A percentile compares a stretch with the other conserved stretches of the same genome.
phyloP scores from a whole-genome alignment of 2,329 filamentous ascomycete genomes.

The Talaromyces verruculosus region DNA sequence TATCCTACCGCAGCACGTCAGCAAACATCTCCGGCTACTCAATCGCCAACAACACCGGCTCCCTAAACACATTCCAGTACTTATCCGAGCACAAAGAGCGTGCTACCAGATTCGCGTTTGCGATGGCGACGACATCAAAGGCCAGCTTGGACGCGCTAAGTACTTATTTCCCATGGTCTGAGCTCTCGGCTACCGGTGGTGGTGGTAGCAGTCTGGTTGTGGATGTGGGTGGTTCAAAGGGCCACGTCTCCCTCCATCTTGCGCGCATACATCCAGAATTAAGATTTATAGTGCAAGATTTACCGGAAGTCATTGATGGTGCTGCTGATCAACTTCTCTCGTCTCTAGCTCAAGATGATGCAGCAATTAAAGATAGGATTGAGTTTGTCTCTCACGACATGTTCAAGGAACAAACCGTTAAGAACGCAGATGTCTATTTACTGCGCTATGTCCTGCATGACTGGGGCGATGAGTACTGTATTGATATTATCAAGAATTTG shows the following conservation, averaged over 20 bases:
- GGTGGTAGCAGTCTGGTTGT: conserved; percentile 8
- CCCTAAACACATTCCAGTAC: conserved; percentile 20
- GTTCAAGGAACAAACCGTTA: conserved; percentile 32
- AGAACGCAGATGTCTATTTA: conserved; percentile 35
- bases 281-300: conserved; percentile 56
- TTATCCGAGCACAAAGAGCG: conserved; percentile 14
- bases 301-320: conserved; percentile 33
- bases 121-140: conserved; percentile 21
- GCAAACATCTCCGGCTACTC: conserved; percentile 21
- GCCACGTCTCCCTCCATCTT: conserved; percentile 57
- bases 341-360: neutral
- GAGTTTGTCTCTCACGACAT: conserved; percentile 18
- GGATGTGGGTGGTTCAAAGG: conserved; percentile 54
- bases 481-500: conserved; percentile 37
- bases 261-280: conserved; percentile 53
- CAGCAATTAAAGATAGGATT: neutral
- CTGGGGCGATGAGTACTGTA: conserved; percentile 39
- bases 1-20: conserved; percentile 11
- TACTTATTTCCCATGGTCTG: conserved; percentile 11
- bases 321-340: neutral
- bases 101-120: conserved; percentile 17
- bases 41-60: conserved; percentile 17
- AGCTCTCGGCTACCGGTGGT: neutral
- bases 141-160: conserved; percentile 15
- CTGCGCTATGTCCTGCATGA: conserved; percentile 45